phyloP scores from a whole-genome alignment of 2,329 filamentous ascomycete genomes.

The Claviceps sp. region DNA sequence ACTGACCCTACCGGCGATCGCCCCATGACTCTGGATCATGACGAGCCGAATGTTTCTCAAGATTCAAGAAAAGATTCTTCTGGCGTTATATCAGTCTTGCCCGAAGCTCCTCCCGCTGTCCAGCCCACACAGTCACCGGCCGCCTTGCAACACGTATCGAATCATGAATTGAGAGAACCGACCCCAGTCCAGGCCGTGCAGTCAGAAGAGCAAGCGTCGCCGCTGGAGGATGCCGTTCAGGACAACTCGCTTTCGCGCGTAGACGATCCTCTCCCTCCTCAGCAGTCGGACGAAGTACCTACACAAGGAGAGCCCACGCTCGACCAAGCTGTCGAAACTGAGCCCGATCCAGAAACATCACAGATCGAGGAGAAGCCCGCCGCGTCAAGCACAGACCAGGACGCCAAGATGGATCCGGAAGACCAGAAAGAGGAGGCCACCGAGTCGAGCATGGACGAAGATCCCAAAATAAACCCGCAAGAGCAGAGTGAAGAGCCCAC shows the following conservation, averaged over 20 bases:
- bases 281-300: not conserved
- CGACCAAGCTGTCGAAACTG: not conserved
- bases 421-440: constrained; percentile 11
- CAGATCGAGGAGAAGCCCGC: constrained; percentile 13
- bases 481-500: constrained; percentile 4
- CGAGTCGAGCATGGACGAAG: not conserved
- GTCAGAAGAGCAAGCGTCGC: not conserved
- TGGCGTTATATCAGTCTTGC: not conserved
- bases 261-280: not conserved
- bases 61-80: not conserved
- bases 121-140: not conserved
- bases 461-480: not conserved
- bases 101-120: not conserved
- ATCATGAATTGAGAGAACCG: not conserved
- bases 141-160: not conserved
- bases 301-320: not conserved
- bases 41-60: not conserved
- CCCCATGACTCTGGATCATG: not conserved
- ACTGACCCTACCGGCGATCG: not conserved
- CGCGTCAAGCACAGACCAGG: no score
- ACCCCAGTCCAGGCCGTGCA: not conserved
- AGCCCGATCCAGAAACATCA: constrained; percentile 10
- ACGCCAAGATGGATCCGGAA: no score
- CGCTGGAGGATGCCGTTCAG: not conserved
- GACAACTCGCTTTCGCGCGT: not conserved